Conservation (phyloP, 2,329 filamentous ascomycete species). For the Penicillium capsulatum region DNA sequence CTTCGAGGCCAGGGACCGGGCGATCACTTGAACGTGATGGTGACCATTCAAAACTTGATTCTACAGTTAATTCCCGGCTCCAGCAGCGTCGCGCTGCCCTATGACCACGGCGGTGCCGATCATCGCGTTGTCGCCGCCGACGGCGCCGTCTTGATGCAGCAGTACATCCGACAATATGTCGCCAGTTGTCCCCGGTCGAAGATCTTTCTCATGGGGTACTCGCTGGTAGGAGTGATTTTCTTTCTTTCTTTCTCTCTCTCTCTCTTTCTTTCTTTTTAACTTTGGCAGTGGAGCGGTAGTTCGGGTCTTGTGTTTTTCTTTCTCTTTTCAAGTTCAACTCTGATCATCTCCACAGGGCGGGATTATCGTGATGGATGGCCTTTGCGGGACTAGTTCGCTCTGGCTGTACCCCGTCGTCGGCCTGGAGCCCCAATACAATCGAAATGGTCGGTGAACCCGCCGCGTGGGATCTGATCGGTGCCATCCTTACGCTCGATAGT, state of each 20-base stretch:
- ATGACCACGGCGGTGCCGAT: slow-evolving; percentile 14
- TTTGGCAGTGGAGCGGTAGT: no score
- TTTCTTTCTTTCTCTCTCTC: no score
- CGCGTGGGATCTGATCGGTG: not conserved
- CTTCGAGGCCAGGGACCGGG: slow-evolving; percentile 21
- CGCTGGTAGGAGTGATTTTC: no score
- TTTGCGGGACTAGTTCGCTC: slow-evolving; percentile 22
- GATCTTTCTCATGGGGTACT: slow-evolving; percentile 22
- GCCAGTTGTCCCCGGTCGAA: slow-evolving; percentile 19
- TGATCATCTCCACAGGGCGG: slow-evolving; percentile 12
- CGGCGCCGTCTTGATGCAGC: slow-evolving; percentile 19
- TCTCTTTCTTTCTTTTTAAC: no score
- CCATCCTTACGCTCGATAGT: slow-evolving; percentile 8
- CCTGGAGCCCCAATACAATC: slow-evolving; percentile 13
- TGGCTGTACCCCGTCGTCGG: slow-evolving; percentile 13
- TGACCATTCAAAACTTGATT: slow-evolving; percentile 19
- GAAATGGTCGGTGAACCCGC: slow-evolving; percentile 8
- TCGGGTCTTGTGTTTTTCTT: no score
- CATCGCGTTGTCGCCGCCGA: slow-evolving; percentile 16
- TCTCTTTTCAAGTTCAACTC: not conserved
- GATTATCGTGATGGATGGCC: slow-evolving; percentile 21
- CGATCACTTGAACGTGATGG: slow-evolving; percentile 23
- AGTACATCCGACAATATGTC: slow-evolving; percentile 19
- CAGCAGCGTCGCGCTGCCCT: slow-evolving; percentile 20
- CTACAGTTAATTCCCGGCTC: slow-evolving; percentile 21